Evolutionary conservation across 495 filamentous ascomycete species (phyloP).

Genomic region (Xanthoparmelia taractica): DNA sequence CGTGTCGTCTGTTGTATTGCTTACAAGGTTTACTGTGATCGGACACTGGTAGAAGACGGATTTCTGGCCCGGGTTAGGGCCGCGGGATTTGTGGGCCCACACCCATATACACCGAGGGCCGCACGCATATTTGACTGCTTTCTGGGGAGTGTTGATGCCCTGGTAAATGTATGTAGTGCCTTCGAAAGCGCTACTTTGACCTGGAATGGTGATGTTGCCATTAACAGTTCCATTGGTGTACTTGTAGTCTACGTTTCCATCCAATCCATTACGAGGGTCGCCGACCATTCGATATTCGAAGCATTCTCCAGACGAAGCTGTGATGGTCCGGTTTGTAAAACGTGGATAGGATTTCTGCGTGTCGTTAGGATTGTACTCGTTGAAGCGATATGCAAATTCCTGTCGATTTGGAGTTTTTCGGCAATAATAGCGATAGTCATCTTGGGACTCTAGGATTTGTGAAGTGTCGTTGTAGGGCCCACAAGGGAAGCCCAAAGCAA

Average conservation of each 20-base stretch:
- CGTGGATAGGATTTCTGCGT: slow-evolving; percentile 11
- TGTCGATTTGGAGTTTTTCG: not conserved
- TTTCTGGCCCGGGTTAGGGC: not conserved
- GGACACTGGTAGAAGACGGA: slow-evolving; percentile 19
- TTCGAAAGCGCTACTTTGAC: not conserved
- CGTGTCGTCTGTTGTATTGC: not conserved
- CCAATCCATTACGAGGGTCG: not conserved
- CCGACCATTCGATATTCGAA: slow-evolving; percentile 6
- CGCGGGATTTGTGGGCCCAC: slow-evolving; percentile 13
- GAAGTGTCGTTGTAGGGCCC: slow-evolving; percentile 7
- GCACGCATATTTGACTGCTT: not conserved
- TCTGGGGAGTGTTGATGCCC: slow-evolving; percentile 7
- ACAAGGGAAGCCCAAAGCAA: not conserved
- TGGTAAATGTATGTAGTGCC: slow-evolving; percentile 21
- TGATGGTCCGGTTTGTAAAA: slow-evolving; percentile 19
- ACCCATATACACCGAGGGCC: slow-evolving; percentile 18
- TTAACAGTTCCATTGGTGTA: slow-evolving; percentile 10
- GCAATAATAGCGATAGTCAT: slow-evolving; percentile 20
- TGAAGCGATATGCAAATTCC: slow-evolving; percentile 24
- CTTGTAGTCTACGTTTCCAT: not conserved
- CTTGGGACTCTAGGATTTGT: slow-evolving; percentile 1
- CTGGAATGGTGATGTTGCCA: slow-evolving; percentile 17
- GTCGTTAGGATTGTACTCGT: slow-evolving; percentile 20
- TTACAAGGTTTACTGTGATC: slow-evolving; percentile 14
- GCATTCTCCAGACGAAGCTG: slow-evolving; percentile 18